phyloP scores from a whole-genome alignment of 768 basidiomycete species.

The Nidula microcarpa region DNA sequence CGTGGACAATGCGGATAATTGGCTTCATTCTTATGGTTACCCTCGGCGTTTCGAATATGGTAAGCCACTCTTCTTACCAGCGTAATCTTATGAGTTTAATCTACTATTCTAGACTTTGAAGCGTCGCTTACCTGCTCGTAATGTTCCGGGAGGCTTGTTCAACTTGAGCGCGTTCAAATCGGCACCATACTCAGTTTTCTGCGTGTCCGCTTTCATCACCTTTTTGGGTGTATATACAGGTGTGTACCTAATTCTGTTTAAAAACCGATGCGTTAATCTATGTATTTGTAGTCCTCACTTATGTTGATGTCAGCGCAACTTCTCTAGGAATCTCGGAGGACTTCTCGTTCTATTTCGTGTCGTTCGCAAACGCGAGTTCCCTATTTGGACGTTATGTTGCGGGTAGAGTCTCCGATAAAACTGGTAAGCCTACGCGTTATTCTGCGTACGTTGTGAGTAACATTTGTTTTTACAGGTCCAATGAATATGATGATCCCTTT shows the following conservation, averaged over 20 bases:
- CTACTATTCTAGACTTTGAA: constrained; percentile 25
- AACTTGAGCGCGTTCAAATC: constrained; percentile 51
- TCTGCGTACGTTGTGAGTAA: neutral
- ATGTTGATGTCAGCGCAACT: constrained; percentile 57
- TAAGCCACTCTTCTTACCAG: constrained; percentile 9
- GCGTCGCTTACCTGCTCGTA: constrained; percentile 53
- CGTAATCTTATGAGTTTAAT: neutral
- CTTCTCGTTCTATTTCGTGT: constrained; percentile 61
- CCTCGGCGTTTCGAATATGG: constrained; percentile 54
- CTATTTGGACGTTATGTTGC: constrained; percentile 55
- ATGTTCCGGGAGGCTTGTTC: constrained; percentile 54
- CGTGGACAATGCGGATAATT: constrained; percentile 72
- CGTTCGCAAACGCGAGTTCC: constrained; percentile 67
- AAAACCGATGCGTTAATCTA: neutral
- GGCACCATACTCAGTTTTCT: constrained; percentile 53
- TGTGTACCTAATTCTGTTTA: constrained; percentile 12
- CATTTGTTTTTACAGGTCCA: constrained; percentile 37
- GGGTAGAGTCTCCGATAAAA: constrained; percentile 50
- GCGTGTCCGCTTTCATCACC: constrained; percentile 46
- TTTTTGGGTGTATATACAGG: constrained; percentile 75
- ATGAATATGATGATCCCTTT: constrained; percentile 71
- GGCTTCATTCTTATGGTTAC: constrained; percentile 57
- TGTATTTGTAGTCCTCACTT: constrained; percentile 58
- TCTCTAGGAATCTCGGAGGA: constrained; percentile 41
- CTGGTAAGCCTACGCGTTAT: constrained; percentile 34